A percentile compares a stretch with the other conserved stretches of the same genome.
These are phyloP conservation scores for Nicotiana noctiflora DNA, from an alignment of 257 asterid species.

Conservation along the genomic window DNA sequence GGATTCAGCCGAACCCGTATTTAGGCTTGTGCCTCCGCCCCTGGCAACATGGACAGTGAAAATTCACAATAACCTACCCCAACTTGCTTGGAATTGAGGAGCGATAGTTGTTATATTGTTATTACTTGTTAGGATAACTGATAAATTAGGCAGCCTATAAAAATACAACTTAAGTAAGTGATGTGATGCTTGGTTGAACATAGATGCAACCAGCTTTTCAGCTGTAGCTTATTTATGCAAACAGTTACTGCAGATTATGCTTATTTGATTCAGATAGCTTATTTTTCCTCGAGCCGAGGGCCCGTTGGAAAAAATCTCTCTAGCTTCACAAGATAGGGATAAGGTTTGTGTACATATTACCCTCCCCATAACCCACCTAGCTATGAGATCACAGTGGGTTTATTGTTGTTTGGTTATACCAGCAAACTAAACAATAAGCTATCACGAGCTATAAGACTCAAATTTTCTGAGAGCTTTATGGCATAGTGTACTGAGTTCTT, in stretches of 20 bases:
- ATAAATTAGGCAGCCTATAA: background rate
- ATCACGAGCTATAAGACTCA: background rate
- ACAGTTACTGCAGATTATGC: background rate
- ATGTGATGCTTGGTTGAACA: background rate
- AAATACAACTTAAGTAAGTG: background rate
- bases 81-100: background rate
- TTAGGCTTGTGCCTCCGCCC: too few relatives aligned
- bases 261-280: background rate
- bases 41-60: background rate
- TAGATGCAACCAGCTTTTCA: background rate
- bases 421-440: background rate
- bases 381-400: too few relatives aligned
- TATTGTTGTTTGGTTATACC: too few relatives aligned
- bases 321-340: too few relatives aligned
- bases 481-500: background rate
- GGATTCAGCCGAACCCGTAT: too few relatives aligned
- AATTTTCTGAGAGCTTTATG: background rate
- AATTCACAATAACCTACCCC: background rate
- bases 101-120: background rate
- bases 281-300: too few relatives aligned
- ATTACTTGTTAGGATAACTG: background rate
- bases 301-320: too few relatives aligned
- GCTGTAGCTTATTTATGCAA: background rate
- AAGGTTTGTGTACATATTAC: too few relatives aligned
- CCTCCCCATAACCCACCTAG: too few relatives aligned